A percentile compares a stretch with the other conserved stretches of the same genome.
Conservation (phyloP, 495 filamentous ascomycete genomes). For the Lasiosphaeria hispida region DNA sequence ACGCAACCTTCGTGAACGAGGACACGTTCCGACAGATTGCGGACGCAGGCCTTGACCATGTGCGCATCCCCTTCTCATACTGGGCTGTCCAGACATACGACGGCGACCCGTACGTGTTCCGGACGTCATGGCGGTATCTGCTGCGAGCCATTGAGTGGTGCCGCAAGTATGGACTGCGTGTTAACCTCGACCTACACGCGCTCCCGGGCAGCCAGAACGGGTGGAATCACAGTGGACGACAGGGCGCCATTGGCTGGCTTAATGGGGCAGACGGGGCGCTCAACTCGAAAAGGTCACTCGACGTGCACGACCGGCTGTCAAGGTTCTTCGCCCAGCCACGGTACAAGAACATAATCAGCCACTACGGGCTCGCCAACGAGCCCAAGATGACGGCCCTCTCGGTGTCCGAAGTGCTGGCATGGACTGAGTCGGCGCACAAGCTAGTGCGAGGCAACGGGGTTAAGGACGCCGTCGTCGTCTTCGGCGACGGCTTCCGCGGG, state of each 20-base stretch:
- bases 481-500: slow-evolving; percentile 84
- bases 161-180: slow-evolving; percentile 86
- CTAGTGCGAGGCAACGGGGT: slow-evolving; percentile 71
- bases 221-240: slow-evolving; percentile 82
- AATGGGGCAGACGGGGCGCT: slow-evolving; percentile 67
- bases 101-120: slow-evolving; percentile 82
- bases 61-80: slow-evolving; percentile 92
- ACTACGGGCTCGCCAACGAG: slow-evolving; percentile 87
- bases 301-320: slow-evolving; percentile 75
- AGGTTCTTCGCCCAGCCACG: slow-evolving; percentile 82
- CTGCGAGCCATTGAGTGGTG: slow-evolving; percentile 89
- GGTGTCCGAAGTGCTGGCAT: slow-evolving; percentile 58
- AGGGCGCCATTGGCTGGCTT: slow-evolving; percentile 72
- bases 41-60: slow-evolving; percentile 89
- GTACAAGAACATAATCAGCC: slow-evolving; percentile 77
- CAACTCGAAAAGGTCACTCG: slow-evolving; percentile 74
- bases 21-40: slow-evolving; percentile 79
- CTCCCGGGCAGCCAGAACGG: slow-evolving; percentile 84
- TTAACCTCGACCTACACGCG: slow-evolving; percentile 92
- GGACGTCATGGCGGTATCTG: slow-evolving; percentile 91
- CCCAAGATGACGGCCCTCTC: slow-evolving; percentile 71
- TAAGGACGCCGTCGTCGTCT: slow-evolving; percentile 58
- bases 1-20: slow-evolving; percentile 81
- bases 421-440: slow-evolving; percentile 63
- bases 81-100: slow-evolving; percentile 89